Evolutionary conservation across 495 filamentous ascomycete species (phyloP), one percentile per base, ranked within the genome.

Genomic region (Lasiosphaeria miniovina): DNA sequence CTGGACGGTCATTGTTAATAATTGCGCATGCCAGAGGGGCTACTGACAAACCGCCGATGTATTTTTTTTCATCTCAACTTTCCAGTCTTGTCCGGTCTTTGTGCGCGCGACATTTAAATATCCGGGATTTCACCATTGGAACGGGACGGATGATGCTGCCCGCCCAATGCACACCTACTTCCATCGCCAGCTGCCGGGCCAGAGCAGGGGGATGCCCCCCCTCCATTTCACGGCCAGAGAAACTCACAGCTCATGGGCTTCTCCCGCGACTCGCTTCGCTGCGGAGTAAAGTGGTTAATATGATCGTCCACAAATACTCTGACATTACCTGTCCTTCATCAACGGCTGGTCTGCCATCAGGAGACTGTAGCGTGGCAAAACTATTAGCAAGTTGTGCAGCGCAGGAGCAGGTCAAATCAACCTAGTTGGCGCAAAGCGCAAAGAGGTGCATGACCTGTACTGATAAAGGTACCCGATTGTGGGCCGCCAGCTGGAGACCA

Each of bases 231-330:
- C 15, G 12, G 43, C 43, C 12, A 46, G 12, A 24, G 24, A 24
- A 24, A 24, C 24, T 24, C n/a, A 33, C 11, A 54, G 14, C 53
- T 48, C 33, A 56, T 58, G 57, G 24, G 57, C 49, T 60, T 56
- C 57, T 59, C 61, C 57, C 54, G 65, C 62, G 59, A 64, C 58
- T 64, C 61, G 59, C 61, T 67, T 55, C 61, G 59, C 52, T 62
- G 59, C 65, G 51, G 52, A 55, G 53, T 62, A 62, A 52, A 64
- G 53, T 67, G 62, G 49, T 67, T 64, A 64, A 60, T 64, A 58
- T 64, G 54, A 38, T 48, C 36, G 31, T 33, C 51, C 38, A 38
- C 14, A 49, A 46, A 33, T 45, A n/a, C 3, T 9, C 57, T 41
- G 38, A 32, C 24, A 24, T 1, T 24, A 24, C 24, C 24, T 24